Conservation (phyloP, 2,329 filamentous ascomycete species). For the Aspergillus sojae region DNA sequence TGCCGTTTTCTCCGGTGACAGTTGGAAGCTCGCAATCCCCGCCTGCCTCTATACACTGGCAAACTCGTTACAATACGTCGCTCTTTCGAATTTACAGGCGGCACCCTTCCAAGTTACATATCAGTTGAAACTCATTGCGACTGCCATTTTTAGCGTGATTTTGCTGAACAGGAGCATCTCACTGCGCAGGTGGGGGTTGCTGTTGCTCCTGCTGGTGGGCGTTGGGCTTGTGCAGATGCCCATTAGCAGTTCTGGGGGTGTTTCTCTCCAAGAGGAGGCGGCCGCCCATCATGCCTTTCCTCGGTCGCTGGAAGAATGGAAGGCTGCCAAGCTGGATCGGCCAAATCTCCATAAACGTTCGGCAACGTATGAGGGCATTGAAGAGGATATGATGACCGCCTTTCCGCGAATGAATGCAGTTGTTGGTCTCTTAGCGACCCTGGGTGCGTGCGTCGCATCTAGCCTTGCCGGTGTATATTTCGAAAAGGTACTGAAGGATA, state of each 20-base stretch:
- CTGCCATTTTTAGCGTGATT: conserved; percentile 80
- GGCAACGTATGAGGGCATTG: conserved; percentile 88
- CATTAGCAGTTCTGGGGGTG: conserved; percentile 57
- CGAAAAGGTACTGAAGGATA: conserved; percentile 87
- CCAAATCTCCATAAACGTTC: conserved; percentile 67
- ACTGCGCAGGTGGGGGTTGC: conserved; percentile 74
- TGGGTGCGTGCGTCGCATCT: conserved; percentile 77
- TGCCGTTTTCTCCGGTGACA: conserved; percentile 83
- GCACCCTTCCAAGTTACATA: conserved; percentile 93
- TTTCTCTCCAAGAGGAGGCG: conserved; percentile 61
- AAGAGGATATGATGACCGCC: conserved; percentile 59
- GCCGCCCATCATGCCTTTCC: conserved; percentile 71
- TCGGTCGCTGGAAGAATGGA: conserved; percentile 74
- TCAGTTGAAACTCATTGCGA: conserved; percentile 91
- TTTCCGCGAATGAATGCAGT: conserved; percentile 71
- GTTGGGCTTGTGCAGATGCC: conserved; percentile 85
- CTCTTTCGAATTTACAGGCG: conserved; percentile 85
- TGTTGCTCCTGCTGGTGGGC: conserved; percentile 77
- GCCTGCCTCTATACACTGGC: conserved; percentile 87
- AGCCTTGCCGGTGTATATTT: conserved; percentile 73
- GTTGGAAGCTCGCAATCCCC: conserved; percentile 92
- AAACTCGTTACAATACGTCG: conserved; percentile 91
- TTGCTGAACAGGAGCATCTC: conserved; percentile 74
- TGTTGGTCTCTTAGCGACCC: conserved; percentile 75
- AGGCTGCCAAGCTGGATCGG: conserved; percentile 56